phyloP scores from a whole-genome alignment of 2,329 filamentous ascomycete genomes.

The Colletotrichum sojae region DNA sequence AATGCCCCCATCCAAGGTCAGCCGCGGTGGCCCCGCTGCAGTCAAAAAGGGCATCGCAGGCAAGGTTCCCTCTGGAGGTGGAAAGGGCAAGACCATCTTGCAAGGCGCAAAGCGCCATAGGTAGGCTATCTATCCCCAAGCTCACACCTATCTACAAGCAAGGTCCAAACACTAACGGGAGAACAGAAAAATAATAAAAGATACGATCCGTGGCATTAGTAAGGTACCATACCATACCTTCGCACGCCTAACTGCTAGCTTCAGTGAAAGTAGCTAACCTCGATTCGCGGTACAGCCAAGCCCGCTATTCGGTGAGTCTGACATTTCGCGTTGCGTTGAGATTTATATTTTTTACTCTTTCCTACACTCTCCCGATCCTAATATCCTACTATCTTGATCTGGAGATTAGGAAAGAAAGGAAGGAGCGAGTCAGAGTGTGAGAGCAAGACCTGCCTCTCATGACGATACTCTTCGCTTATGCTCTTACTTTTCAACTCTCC shows the following conservation, averaged over 20 bases:
- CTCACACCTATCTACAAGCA: neutral
- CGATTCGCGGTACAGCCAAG: slow-evolving; percentile 58
- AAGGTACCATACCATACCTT: slow-evolving; percentile 31
- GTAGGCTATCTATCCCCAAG: slow-evolving; percentile 38
- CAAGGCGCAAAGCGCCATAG: slow-evolving; percentile 47
- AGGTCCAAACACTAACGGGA: neutral
- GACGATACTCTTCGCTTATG: neutral
- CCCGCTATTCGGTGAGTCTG: slow-evolving; percentile 65
- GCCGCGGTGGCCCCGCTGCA: slow-evolving; percentile 50
- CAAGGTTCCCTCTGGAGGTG: slow-evolving; percentile 9
- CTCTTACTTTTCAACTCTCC: neutral
- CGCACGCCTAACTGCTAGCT: slow-evolving; percentile 18
- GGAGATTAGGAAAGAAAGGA: neutral
- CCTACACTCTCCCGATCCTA: slow-evolving; percentile 17
- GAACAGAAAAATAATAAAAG: slow-evolving; percentile 62
- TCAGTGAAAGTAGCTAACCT: slow-evolving; percentile 37
- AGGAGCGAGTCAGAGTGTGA: neutral
- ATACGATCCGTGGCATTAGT: slow-evolving; percentile 67
- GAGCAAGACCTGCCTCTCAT: neutral
- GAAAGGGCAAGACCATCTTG: slow-evolving; percentile 44
- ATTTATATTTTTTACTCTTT: slow-evolving; percentile 3
- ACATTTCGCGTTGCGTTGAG: slow-evolving; percentile 7
- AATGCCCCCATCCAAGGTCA: slow-evolving; percentile 47
- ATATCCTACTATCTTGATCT: neutral
- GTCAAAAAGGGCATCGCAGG: slow-evolving; percentile 39